Base-by-base conservation (phyloP, 2,329 filamentous ascomycete genomes). In the Fusarium ambrosium region DNA sequence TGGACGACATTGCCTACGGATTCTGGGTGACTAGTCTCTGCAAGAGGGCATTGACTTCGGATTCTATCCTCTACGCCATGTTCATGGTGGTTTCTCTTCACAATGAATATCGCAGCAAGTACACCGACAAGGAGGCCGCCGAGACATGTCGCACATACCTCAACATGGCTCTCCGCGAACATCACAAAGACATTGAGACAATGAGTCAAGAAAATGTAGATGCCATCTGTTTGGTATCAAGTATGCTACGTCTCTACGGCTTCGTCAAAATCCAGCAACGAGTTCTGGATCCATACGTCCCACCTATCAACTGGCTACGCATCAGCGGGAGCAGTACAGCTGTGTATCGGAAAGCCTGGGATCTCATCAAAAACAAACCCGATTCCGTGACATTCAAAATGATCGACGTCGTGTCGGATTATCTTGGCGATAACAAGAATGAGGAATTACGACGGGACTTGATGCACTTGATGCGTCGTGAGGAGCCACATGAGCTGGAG, bases 231-330 rank as follows among this genome's bases (percentile, higher is more conserved):
- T 59, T 78, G 36, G 66, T 71, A 0, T 72, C 74, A 6, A 74
- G 58, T 55, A 24, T 74, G 34, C 58, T 78, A 11, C 75, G 77
- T 18, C 34, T 77, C 1, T 75, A 77, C 45, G 62, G 66, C 43
- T 71, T 69, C 13, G 56, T 69, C 9, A 53, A 60, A 39, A 66
- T 78, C 1, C 75, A 77, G 10, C 62, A 73, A 36, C 74, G 75
- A 9, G 14, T 41, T 2, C 66, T 74, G 9, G 18, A 51, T 6
- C 74, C 75, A 11, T 78, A 78, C n/a, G 43, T 55, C 10, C 74
- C 75, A 1, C 77, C 77, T 9, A 34, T 69, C 2, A 63, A 77
- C 34, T 78, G 77, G 77, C 43, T 77, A 36, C 74, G 75, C 62
- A 74, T 75, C 60, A 70, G 53, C 0, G 67, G 68, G n/a, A 69